These are phyloP conservation scores for Auricularia cornea DNA, from an alignment of 768 basidiomycete genomes.

Conservation along the genomic window DNA sequence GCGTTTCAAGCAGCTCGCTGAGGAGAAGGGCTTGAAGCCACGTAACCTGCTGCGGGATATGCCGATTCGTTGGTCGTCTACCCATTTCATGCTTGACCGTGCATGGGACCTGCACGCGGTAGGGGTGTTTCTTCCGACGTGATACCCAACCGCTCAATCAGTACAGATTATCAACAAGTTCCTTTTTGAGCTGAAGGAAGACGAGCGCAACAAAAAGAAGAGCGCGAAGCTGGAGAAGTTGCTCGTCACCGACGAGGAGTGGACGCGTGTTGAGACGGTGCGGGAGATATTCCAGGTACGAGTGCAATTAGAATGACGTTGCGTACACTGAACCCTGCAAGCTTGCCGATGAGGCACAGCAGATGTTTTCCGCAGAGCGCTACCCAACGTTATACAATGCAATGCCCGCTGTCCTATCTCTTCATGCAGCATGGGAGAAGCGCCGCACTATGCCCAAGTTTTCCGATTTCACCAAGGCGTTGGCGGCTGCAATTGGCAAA, in stretches of 20 bases:
- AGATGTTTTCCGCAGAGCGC: too few relatives aligned
- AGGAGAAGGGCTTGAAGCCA: not conserved
- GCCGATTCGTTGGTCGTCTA: conserved; percentile 27
- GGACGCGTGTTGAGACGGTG: conserved; percentile 15
- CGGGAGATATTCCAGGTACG: conserved; percentile 17
- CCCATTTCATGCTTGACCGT: conserved; percentile 20
- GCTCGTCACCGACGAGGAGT: conserved; percentile 16
- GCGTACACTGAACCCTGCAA: conserved; percentile 3
- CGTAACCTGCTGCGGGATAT: conserved; percentile 21
- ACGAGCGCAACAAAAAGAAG: conserved; percentile 20
- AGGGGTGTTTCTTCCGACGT: not conserved
- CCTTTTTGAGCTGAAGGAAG: conserved; percentile 15
- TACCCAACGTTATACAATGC: conserved; percentile 21
- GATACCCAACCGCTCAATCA: not conserved
- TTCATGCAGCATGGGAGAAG: conserved; percentile 23
- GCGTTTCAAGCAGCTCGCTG: conserved; percentile 14
- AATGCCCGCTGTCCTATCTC: conserved; percentile 25
- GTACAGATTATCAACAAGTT: conserved; percentile 14
- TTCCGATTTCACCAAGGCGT: conserved; percentile 13
- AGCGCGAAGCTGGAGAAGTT: conserved; percentile 15
- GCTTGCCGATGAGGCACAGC: conserved; percentile 25
- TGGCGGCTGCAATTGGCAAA: conserved; percentile 19
- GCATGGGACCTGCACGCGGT: conserved; percentile 6
- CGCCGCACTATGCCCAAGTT: conserved; percentile 10
- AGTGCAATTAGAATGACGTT: not conserved